Evolutionary conservation across 2,329 filamentous ascomycete species (phyloP), one percentile per base, ranked within the genome.

Genomic region (Verticillium albo-atrum): DNA sequence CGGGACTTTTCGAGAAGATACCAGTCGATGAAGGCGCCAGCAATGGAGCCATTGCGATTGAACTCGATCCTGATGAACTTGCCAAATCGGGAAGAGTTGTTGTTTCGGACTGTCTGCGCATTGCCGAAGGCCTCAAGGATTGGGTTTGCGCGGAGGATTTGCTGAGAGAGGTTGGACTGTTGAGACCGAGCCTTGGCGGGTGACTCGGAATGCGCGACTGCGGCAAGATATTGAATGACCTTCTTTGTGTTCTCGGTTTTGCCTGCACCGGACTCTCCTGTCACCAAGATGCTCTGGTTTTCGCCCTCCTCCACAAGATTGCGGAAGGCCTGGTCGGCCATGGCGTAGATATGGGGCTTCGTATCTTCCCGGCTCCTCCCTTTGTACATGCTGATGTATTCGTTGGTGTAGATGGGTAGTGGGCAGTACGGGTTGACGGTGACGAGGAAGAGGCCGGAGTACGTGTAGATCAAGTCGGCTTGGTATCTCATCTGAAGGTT

Each of bases 161-260:
- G 96, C 67, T 97, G 92, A 0, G 96, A 98, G 10, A 99, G 85
- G 61, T 92, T 97, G 14, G 92, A 90, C 62, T 94, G 85, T 64
- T 82, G 80, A 4, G 74, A 71, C 78, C 88, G 75, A 77, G 80
- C 76, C 80, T 88, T 77, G 74, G 83, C 71, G 2, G 89, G 83
- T 0, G 88, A 87, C 61, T 98, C 94, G 0, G 91, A 86, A 50
- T 91, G 90, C 10, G 95, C 95, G 53, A 99, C 95, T 1, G 95
- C 92, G 15, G 95, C 95, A 51, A 99, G 86, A 70, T 99, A 99
- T 69, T 99, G 96, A 58, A 99, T 99, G 66, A 99, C 95, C 74
- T 99, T 99, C 72, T 99, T 99, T 17, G 95, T 99, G 72, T 99
- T 99, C 73, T 99, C 95, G 0, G 95, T 99, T 78, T 99, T 99